A percentile compares a stretch with the other conserved stretches of the same genome.
Conservation (phyloP, 352 stramenopile species). For the Phytophthora syringae region DNA sequence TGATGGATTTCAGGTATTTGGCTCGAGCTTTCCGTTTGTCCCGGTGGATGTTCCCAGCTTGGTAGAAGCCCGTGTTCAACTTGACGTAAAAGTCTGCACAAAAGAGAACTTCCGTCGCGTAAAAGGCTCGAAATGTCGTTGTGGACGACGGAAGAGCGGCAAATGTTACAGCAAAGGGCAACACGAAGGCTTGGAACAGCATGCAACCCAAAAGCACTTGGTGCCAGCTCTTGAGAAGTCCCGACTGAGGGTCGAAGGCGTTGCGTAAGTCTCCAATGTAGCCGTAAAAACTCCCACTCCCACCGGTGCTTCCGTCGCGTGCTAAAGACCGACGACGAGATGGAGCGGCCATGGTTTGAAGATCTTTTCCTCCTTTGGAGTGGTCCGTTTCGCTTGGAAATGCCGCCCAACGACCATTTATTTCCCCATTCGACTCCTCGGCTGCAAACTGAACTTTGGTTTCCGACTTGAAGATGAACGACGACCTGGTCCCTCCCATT, state of each 20-base stretch:
- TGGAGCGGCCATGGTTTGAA: background rate
- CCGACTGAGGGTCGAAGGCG: constrained; percentile 59
- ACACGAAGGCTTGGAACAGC: constrained; percentile 58
- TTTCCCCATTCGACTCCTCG: too few relatives aligned
- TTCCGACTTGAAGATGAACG: too few relatives aligned
- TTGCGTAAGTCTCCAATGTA: constrained; percentile 40
- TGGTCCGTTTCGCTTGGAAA: too few relatives aligned
- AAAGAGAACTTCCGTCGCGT: constrained; percentile 57
- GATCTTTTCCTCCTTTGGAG: too few relatives aligned
- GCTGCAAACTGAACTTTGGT: too few relatives aligned
- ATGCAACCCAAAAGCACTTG: constrained; percentile 51
- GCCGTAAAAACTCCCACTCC: constrained; percentile 19
- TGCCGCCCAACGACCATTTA: too few relatives aligned
- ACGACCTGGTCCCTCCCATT: background rate
- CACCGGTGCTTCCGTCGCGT: background rate
- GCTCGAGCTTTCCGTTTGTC: constrained; percentile 43
- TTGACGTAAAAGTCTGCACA: constrained; percentile 61
- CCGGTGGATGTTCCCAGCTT: constrained; percentile 55
- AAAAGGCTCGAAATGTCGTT: constrained; percentile 8
- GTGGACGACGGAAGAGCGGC: background rate
- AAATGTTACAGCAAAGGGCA: constrained; percentile 39
- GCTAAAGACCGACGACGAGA: background rate
- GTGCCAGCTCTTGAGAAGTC: constrained; percentile 54
- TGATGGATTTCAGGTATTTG: constrained; percentile 50
- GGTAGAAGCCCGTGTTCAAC: constrained; percentile 68